Evolutionary conservation across 257 asterid genomes (phyloP).

Genomic region (Solanum etuberosum): DNA sequence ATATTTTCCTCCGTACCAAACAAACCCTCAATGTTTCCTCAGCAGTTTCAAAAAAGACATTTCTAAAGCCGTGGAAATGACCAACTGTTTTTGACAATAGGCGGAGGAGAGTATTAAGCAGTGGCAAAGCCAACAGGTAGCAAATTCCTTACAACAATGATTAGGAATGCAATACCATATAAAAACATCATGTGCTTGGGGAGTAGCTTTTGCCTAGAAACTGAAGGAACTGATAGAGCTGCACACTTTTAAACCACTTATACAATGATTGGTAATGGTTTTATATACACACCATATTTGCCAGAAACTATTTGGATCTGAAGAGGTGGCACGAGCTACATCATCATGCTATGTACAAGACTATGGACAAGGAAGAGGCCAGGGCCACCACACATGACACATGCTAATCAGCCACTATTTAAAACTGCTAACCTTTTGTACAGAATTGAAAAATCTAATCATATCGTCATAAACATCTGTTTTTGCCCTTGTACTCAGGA

Average conservation of each 20-base stretch:
- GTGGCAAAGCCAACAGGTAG: not conserved
- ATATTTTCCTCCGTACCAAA: not conserved
- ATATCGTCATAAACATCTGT: constrained; percentile 67
- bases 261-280: not conserved
- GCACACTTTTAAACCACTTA: not conserved
- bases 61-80: not conserved
- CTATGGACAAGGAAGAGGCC: not conserved
- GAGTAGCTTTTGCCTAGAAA: not conserved
- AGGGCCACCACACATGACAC: not conserved
- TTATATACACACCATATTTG: not conserved
- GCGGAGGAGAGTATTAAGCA: not conserved
- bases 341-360: not conserved
- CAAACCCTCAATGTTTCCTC: not conserved
- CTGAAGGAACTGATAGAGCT: not conserved
- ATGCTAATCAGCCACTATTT: not conserved
- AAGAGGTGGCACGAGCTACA: not conserved
- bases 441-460: constrained; percentile 58
- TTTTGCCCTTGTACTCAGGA: constrained; percentile 49
- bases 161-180: not conserved
- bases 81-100: not conserved
- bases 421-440: constrained; percentile 12
- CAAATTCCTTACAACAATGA: not conserved
- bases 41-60: not conserved
- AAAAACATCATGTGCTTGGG: not conserved
- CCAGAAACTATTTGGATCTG: not conserved